Base-by-base conservation (phyloP, 768 basidiomycete genomes). In the Sporobolomyces roseus region DNA sequence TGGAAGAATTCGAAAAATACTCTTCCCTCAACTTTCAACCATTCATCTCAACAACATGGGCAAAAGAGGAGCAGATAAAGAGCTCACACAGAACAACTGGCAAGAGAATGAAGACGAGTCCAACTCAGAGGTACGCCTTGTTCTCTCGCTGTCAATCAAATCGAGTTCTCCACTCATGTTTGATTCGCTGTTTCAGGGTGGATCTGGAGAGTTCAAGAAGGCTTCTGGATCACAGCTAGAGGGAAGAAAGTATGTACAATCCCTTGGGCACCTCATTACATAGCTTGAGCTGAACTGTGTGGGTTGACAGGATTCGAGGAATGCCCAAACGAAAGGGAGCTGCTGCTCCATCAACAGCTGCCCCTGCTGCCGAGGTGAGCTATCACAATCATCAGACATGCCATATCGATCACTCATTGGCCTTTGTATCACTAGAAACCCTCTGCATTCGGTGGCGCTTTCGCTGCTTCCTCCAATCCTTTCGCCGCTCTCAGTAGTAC, bases 41-140 rank as follows among this genome's bases (percentile, higher is more conserved):
- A 17, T 41, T 38, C 54, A 23, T 16, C 54, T 25, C 36, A 6
- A 32, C 10, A 49, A 19, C n/a, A 71, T 72, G 71, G 63, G 32
- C 13, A 72, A 72, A 32, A 66, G 71, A 9, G 71, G 63, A n/a
- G 71, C 71, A 10, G 71, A 72, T 35, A 60, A 59, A 29, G 66
- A 72, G 54, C 63, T 72, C 36, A 68, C 70, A 19, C 64, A 71
- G 50, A 46, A 65, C 61, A 71, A 71, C 52, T 63, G 56, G 65
- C 65, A 71, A 21, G 51, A 58, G n/a, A 60, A 72, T 8, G 70
- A 72, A 1, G 63, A 54, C 49, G 58, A 41, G 29, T 48, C 58
- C 6, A 46, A 33, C 1, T 59, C 48, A 13, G 70, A 65, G 19
- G 66, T 51, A 23, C 35, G 70, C 3, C 8, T n/a, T n/a, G n/a